Conservation (phyloP, 345 rosid genomes). For the Ceriops zippeliana region DNA sequence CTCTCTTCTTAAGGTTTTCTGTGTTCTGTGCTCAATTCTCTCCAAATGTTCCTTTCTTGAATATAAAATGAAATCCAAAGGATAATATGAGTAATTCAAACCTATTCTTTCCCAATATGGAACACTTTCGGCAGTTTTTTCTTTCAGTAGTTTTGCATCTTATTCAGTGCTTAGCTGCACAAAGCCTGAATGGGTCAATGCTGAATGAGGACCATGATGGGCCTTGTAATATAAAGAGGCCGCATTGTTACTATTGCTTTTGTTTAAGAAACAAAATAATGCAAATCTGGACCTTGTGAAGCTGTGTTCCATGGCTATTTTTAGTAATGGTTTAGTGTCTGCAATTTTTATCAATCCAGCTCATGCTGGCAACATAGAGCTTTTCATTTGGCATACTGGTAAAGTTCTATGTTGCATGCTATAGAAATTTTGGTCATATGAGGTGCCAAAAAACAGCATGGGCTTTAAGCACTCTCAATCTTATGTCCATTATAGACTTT, state of each 20-base stretch:
- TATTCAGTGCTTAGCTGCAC: background rate
- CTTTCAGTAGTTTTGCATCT: background rate
- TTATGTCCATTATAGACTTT: background rate
- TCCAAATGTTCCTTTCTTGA: background rate
- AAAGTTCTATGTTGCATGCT: too few species aligned
- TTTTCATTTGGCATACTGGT: background rate
- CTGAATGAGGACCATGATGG: background rate
- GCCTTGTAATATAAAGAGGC: background rate
- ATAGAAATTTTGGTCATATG: too few species aligned
- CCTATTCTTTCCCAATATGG: background rate
- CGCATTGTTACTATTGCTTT: too few species aligned
- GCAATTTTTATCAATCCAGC: background rate
- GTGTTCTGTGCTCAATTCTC: background rate
- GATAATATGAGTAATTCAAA: background rate
- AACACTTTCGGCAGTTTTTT: background rate
- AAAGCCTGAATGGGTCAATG: background rate
- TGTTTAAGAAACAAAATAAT: background rate
- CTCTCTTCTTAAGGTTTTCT: background rate
- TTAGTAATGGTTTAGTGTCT: background rate
- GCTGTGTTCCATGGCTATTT: background rate
- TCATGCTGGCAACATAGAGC: background rate
- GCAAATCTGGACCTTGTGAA: background rate
- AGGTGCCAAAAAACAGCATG: background rate
- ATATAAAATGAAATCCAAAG: background rate
- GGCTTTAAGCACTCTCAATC: background rate